Evolutionary conservation across 768 basidiomycete genomes (phyloP).

Genomic region (Tremella yokohamensis): DNA sequence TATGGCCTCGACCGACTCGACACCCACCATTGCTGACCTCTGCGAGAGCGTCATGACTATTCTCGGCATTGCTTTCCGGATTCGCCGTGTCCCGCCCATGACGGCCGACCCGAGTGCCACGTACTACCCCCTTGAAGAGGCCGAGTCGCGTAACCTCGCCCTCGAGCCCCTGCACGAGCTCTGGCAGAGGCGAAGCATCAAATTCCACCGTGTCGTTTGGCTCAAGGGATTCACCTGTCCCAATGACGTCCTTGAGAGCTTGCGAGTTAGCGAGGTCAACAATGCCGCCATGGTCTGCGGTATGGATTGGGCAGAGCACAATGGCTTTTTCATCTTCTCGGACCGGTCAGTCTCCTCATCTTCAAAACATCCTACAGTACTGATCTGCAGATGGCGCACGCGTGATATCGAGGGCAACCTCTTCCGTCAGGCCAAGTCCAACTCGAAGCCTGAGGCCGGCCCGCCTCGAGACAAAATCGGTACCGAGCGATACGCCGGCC

Average conservation of each 20-base stretch:
- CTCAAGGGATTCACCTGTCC: conserved; percentile 98
- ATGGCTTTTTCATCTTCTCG: conserved; percentile 96
- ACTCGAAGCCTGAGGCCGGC: conserved; percentile 80
- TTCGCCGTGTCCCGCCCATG: conserved; percentile 87
- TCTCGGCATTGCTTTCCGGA: conserved; percentile 87
- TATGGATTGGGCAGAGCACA: conserved; percentile 99
- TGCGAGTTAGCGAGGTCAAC: conserved; percentile 83
- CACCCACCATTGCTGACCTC: conserved; percentile 86
- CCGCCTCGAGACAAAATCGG: conserved; percentile 85
- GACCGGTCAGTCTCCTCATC: conserved; percentile 64
- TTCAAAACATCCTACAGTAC: neutral
- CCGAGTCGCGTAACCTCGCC: conserved; percentile 85
- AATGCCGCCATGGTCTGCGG: conserved; percentile 98
- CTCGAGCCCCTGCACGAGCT: conserved; percentile 87
- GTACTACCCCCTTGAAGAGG: conserved; percentile 95
- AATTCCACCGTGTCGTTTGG: conserved; percentile 91
- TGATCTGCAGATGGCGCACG: conserved; percentile 74
- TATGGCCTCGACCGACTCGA: conserved; percentile 91
- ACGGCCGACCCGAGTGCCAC: conserved; percentile 79
- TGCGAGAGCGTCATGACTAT: conserved; percentile 93
- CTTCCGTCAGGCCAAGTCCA: conserved; percentile 93
- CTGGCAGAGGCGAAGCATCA: conserved; percentile 67
- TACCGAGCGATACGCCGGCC: conserved; percentile 76
- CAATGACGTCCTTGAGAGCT: conserved; percentile 92
- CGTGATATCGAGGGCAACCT: conserved; percentile 97